phyloP scores from a whole-genome alignment of 257 asterid species.

The Jacaranda mimosifolia region DNA sequence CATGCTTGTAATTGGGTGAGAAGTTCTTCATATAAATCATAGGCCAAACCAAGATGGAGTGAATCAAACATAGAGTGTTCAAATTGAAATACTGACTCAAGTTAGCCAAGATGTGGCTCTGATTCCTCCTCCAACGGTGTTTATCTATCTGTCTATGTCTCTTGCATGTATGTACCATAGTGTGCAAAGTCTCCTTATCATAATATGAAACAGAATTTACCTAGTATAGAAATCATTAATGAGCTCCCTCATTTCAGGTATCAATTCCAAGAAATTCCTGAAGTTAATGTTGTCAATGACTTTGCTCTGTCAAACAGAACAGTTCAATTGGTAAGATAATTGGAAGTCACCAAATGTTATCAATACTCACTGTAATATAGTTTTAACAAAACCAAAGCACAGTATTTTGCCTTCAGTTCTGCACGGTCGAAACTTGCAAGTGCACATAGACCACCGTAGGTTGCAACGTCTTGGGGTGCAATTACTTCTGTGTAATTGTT shows the following conservation, averaged over 20 bases:
- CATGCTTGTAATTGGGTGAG: background rate
- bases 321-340: background rate
- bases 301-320: conserved; percentile 61
- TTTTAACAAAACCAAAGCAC: background rate
- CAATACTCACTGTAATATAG: background rate
- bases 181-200: no score
- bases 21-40: background rate
- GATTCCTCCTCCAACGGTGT: background rate
- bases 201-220: conserved; percentile 34
- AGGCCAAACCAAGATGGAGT: conserved; percentile 6
- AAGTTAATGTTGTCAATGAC: conserved; percentile 77
- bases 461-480: conserved; percentile 85
- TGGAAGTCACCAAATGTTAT: background rate
- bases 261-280: conserved; percentile 79
- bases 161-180: background rate
- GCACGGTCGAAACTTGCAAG: conserved; percentile 90
- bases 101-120: conserved; percentile 9
- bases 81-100: background rate
- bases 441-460: conserved; percentile 92
- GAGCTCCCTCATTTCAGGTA: conserved; percentile 86
- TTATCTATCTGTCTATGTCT: background rate
- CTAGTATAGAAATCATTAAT: conserved; percentile 82
- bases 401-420: conserved; percentile 67
- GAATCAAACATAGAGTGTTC: background rate
- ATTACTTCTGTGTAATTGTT: conserved; percentile 73